phyloP scores from a whole-genome alignment of 805 yeast species.

The Starmerella cellae region DNA sequence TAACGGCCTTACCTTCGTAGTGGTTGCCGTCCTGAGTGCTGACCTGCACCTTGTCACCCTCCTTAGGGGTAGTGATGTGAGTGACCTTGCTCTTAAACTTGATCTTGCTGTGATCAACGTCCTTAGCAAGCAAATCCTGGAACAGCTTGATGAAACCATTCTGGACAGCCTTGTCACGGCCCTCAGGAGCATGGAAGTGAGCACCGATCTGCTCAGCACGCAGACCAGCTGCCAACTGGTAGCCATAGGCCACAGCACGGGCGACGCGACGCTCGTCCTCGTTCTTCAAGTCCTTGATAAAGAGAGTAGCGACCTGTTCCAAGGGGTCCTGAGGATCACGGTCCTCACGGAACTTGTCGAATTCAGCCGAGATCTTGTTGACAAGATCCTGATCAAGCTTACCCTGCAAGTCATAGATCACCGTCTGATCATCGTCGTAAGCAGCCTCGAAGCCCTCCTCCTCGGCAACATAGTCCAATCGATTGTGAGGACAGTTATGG shows the following conservation, averaged over 20 bases:
- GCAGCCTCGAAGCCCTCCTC: constrained; percentile 11
- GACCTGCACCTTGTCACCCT: constrained; percentile 15
- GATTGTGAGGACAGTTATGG: constrained; percentile 21
- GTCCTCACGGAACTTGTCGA: constrained; percentile 14
- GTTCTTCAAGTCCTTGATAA: constrained; percentile 4
- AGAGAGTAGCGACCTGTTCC: constrained; percentile 12
- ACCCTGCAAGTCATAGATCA: constrained; percentile 15
- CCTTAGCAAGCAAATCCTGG: constrained; percentile 8
- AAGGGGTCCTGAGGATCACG: constrained; percentile 11
- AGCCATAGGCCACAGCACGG: constrained; percentile 8
- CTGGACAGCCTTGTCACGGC: constrained; percentile 22
- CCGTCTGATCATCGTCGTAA: constrained; percentile 19
- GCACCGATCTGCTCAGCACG: constrained; percentile 9
- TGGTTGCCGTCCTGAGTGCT: constrained; percentile 14
- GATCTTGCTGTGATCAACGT: constrained; percentile 15
- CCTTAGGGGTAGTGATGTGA: constrained; percentile 6
- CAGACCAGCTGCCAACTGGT: constrained; percentile 11
- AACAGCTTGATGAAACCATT: constrained; percentile 19
- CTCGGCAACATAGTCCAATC: constrained; percentile 17
- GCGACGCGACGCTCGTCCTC: constrained; percentile 12
- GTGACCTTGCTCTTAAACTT: constrained; percentile 15
- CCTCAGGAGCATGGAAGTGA: constrained; percentile 9
- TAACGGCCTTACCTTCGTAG: constrained; percentile 21
- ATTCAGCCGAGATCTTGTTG: constrained; percentile 6
- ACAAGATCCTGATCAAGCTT: constrained; percentile 12